Percentiles rank a stretch among this genome's conserved stretches.
phyloP scores from a whole-genome alignment of 257 asterid genomes.

The Nicotiana benthamiana region DNA sequence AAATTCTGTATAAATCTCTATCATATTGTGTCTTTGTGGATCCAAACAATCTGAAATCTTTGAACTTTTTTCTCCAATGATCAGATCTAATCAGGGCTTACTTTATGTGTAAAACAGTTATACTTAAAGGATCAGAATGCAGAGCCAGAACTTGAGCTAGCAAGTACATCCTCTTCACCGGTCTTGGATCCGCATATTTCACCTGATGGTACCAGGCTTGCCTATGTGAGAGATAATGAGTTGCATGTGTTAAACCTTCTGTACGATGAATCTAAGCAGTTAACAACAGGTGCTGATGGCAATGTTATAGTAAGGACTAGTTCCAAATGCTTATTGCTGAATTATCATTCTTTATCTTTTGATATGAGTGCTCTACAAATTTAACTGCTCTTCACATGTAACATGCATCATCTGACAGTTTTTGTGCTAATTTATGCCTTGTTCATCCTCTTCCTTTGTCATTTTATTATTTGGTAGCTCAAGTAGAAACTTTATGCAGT shows the following conservation, averaged over 20 bases:
- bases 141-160: constrained; percentile 57
- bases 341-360: neutral
- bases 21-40: neutral
- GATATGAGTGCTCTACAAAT: neutral
- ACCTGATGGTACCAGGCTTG: constrained; percentile 84
- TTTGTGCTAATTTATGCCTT: neutral
- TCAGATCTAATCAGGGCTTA: neutral
- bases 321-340: neutral
- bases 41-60: constrained; percentile 3
- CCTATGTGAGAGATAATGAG: constrained; percentile 70
- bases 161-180: constrained; percentile 56
- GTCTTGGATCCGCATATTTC: constrained; percentile 84
- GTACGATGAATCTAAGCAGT: constrained; percentile 45
- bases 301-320: constrained; percentile 45
- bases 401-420: neutral
- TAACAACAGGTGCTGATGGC: constrained; percentile 66
- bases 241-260: constrained; percentile 56
- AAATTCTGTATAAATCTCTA: neutral
- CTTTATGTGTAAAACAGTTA: constrained; percentile 42
- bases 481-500: neutral
- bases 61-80: neutral
- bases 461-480: neutral
- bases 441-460: neutral
- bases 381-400: neutral
- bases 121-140: constrained; percentile 52